Base-by-base conservation (phyloP, 1,284 basidiomycete species). In the Phellopilus nigrolimitatus region DNA sequence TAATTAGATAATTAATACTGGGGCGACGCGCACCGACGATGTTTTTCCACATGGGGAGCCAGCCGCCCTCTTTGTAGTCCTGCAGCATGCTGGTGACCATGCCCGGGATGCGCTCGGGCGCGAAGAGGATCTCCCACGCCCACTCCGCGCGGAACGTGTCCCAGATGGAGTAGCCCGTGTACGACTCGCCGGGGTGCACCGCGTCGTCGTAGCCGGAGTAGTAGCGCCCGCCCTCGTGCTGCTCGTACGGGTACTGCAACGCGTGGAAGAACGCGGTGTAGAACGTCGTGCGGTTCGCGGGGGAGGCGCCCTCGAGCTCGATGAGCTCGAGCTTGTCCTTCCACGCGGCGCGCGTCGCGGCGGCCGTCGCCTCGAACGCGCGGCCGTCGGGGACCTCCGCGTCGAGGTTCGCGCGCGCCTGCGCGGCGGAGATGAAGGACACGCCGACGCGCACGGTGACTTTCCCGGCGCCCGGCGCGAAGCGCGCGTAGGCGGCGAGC, bases 21-120 rank as follows among this genome's bases (percentile, higher is more conserved):
- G n/a, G n/a, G n/a, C n/a, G n/a, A n/a, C n/a, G n/a, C 70, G 55
- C 44, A 83, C 81, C 88, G 54, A 88, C 80, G 13, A 91, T 78
- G 58, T 91, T 92, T 68, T 91, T 91, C 89, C 90, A 92, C 88
- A 92, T 91, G 0, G 90, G 90, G 40, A 92, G 67, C 84, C 88
- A 89, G 3, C 90, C 90, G 22, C 86, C 80, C 78, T 87, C 75
- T 52, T 72, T 65, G 60, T 83, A 92, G 64, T 91, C 88, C 53
- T 87, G 82, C 10, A 92, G 68, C 84, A 92, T 91, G 57, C 84
- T 88, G 30, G 73, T 76, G 2, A 93, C 73, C 83, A 91, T 89
- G 0, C 75, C 82, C 0, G 82, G 76, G 6, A 91, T 70, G 9
- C 86, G 73, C 58, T 91, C 86, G 0, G 89, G 87, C 0, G 83